Percentiles rank a stretch among this genome's conserved stretches.
Evolutionary conservation across 768 basidiomycete genomes (phyloP).

Genomic region (Auricularia heimuer): DNA sequence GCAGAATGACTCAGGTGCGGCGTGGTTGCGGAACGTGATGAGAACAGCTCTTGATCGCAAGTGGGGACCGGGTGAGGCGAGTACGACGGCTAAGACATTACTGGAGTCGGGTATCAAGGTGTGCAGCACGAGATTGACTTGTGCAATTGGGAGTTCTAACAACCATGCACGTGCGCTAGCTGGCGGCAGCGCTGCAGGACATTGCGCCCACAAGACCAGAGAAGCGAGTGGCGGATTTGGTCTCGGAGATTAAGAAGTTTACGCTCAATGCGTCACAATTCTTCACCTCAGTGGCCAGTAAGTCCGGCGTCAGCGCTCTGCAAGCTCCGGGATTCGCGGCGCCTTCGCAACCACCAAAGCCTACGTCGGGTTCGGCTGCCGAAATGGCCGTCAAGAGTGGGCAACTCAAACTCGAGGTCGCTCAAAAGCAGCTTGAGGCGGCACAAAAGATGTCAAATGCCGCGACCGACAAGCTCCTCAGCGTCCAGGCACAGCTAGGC

Average conservation of each 20-base stretch:
- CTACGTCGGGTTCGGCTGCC: neutral
- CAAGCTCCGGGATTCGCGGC: neutral
- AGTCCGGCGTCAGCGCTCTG: neutral
- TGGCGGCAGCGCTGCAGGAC: too few species aligned
- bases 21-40: too few species aligned
- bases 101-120: neutral
- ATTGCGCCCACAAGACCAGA: too few species aligned
- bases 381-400: conserved; percentile 2
- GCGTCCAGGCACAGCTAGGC: neutral
- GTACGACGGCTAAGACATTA: neutral
- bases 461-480: conserved; percentile 1
- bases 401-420: neutral
- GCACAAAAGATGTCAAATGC: neutral
- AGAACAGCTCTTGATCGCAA: too few species aligned
- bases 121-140: too few species aligned
- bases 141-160: too few species aligned
- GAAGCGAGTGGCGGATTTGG: too few species aligned
- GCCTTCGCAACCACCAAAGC: neutral
- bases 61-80: neutral
- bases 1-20: too few species aligned
- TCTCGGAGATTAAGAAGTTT: too few species aligned
- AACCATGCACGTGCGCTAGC: too few species aligned
- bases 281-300: too few species aligned
- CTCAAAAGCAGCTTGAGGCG: neutral
- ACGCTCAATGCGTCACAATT: too few species aligned